Conservation (phyloP, 1,139 yeast species). For the Ashbya aceris region DNA sequence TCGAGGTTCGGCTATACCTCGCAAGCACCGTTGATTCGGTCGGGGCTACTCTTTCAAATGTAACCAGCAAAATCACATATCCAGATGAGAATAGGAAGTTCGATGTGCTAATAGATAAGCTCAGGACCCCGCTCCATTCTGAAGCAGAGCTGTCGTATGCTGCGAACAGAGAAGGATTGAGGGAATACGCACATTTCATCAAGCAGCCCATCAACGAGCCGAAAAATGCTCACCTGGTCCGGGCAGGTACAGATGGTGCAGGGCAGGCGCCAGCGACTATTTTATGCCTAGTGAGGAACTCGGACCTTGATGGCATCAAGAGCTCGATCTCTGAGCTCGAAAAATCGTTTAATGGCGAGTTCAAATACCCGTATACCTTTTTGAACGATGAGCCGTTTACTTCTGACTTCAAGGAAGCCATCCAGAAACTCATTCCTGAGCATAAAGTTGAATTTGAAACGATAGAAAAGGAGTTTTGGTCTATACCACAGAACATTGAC, state of each 20-base stretch:
- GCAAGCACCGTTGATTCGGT: no score
- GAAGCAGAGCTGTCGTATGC: no score
- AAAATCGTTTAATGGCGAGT: conserved; percentile 85
- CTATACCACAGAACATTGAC: conserved; percentile 26
- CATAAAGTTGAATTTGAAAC: conserved; percentile 43
- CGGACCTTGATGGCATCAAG: conserved; percentile 61
- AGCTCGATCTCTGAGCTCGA: conserved; percentile 65
- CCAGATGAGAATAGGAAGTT: no score
- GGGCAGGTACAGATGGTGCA: conserved; percentile 17
- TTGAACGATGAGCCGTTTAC: conserved; percentile 69
- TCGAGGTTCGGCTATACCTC: no score
- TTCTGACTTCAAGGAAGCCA: conserved; percentile 47
- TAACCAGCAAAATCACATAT: no score
- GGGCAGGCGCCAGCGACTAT: conserved; percentile 61
- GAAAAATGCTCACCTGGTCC: conserved; percentile 33
- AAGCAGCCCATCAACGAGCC: conserved; percentile 38
- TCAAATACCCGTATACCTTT: conserved; percentile 80
- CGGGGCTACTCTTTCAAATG: no score
- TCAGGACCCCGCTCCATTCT: no score
- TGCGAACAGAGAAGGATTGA: not conserved
- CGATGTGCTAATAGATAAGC: no score
- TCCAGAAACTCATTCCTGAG: conserved; percentile 43
- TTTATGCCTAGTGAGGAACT: conserved; percentile 63
- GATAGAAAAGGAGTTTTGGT: conserved; percentile 27
- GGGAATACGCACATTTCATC: conserved; percentile 28